These are phyloP conservation scores for Fusarium compactum DNA, from an alignment of 2,329 filamentous ascomycete species.

Conservation along the genomic window DNA sequence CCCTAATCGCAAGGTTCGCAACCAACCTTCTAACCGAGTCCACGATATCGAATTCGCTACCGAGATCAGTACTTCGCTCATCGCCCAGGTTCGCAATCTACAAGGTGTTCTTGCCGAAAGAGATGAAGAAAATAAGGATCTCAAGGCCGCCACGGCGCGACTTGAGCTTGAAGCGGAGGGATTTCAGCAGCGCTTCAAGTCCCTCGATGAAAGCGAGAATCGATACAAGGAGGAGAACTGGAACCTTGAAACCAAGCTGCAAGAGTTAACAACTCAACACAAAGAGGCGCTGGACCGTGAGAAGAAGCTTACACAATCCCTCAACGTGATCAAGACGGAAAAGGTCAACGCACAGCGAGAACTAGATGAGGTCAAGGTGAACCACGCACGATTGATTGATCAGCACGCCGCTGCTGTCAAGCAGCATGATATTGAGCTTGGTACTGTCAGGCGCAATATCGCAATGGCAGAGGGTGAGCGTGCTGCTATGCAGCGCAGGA, in stretches of 20 bases:
- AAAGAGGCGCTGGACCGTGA: slow-evolving; percentile 86
- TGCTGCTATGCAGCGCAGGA: slow-evolving; percentile 80
- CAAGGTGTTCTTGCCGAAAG: slow-evolving; percentile 87
- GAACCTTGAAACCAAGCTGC: slow-evolving; percentile 92
- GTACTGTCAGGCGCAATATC: slow-evolving; percentile 83
- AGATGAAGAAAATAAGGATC: slow-evolving; percentile 84
- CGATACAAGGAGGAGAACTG: slow-evolving; percentile 99
- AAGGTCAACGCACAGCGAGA: slow-evolving; percentile 85
- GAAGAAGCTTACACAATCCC: slow-evolving; percentile 79
- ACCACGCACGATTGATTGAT: slow-evolving; percentile 81
- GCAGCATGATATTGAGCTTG: slow-evolving; percentile 89
- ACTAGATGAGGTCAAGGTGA: slow-evolving; percentile 87
- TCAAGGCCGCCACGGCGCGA: slow-evolving; percentile 79
- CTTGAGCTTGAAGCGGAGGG: slow-evolving; percentile 86
- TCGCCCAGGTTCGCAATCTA: slow-evolving; percentile 92
- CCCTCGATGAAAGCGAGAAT: slow-evolving; percentile 92
- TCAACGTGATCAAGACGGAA: slow-evolving; percentile 78
- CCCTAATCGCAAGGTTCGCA: slow-evolving; percentile 87
- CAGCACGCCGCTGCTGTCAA: slow-evolving; percentile 83
- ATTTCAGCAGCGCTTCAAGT: slow-evolving; percentile 82
- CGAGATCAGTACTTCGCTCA: slow-evolving; percentile 93
- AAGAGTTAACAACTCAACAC: slow-evolving; percentile 80
- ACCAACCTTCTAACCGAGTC: slow-evolving; percentile 87
- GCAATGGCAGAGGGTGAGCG: slow-evolving; percentile 83
- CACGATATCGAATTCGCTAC: slow-evolving; percentile 99